Evolutionary conservation across 2,329 filamentous ascomycete genomes (phyloP).

Genomic region (Metarhizium anisopliae): DNA sequence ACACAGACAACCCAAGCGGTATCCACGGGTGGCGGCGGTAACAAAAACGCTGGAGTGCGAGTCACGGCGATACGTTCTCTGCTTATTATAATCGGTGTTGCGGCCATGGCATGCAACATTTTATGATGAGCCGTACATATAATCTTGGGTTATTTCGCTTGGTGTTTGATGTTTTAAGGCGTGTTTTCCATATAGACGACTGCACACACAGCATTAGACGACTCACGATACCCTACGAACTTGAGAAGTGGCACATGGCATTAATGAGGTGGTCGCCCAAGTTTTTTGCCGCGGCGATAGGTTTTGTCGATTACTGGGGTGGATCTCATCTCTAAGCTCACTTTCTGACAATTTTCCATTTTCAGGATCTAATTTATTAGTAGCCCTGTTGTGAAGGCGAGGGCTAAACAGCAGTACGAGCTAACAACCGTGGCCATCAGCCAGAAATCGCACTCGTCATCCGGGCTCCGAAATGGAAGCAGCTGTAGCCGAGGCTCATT

Average conservation of each 20-base stretch:
- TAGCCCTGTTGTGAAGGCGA: no score
- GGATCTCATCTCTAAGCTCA: no score
- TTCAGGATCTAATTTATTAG: no score
- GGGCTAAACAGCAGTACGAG: no score
- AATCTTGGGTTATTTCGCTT: neutral
- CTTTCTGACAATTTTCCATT: no score
- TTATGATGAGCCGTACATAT: neutral
- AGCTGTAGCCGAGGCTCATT: no score
- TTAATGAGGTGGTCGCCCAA: no score
- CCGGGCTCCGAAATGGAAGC: no score
- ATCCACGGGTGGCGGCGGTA: constrained; percentile 1
- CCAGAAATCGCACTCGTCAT: no score
- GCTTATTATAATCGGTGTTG: neutral
- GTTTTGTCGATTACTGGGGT: neutral
- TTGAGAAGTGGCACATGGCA: neutral
- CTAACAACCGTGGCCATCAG: no score
- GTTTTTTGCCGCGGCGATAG: neutral
- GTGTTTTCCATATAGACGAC: neutral
- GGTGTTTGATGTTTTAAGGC: neutral
- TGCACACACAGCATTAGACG: neutral
- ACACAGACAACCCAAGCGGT: constrained; percentile 12
- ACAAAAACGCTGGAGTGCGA: constrained; percentile 7
- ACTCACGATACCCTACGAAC: constrained; percentile 2
- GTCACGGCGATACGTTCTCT: neutral
- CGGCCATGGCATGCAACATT: constrained; percentile 5